phyloP scores from a whole-genome alignment of 192 early-diverging fungal species.

The Spizellomyces sp. region DNA sequence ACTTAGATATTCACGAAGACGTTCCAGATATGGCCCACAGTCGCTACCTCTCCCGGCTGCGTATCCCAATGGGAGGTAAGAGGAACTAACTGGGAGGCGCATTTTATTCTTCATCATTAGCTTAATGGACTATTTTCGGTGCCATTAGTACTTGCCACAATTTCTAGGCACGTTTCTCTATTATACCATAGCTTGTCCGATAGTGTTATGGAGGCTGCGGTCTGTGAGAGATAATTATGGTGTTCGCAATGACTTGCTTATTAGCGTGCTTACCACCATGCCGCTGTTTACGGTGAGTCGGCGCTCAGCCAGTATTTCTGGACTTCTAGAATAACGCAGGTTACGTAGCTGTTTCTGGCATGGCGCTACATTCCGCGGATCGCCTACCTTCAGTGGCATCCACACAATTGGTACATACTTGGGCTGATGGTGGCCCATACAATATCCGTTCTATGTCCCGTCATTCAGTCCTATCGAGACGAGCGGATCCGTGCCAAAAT shows the following conservation, averaged over 20 bases:
- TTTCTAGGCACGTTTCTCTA: background rate
- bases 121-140: background rate
- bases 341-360: conserved; percentile 6
- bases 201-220: conserved; percentile 19
- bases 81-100: background rate
- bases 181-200: conserved; percentile 10
- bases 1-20: conserved; percentile 4
- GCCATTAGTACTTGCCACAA: background rate
- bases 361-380: conserved; percentile 1
- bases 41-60: background rate
- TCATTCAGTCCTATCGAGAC: conserved; percentile 7
- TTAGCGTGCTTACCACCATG: background rate
- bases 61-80: conserved; percentile 22
- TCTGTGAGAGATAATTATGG: conserved; percentile 22
- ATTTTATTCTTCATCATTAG: background rate
- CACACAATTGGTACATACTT: conserved; percentile 12
- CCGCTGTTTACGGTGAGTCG: conserved; percentile 13
- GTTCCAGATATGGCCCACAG: background rate
- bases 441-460: conserved; percentile 7
- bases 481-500: conserved; percentile 5
- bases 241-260: conserved; percentile 16
- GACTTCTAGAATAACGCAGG: background rate
- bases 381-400: background rate
- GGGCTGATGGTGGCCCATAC: conserved; percentile 9
- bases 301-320: background rate